Conservation (phyloP, 2,329 filamentous ascomycete genomes). For the Cercospora sesami region DNA sequence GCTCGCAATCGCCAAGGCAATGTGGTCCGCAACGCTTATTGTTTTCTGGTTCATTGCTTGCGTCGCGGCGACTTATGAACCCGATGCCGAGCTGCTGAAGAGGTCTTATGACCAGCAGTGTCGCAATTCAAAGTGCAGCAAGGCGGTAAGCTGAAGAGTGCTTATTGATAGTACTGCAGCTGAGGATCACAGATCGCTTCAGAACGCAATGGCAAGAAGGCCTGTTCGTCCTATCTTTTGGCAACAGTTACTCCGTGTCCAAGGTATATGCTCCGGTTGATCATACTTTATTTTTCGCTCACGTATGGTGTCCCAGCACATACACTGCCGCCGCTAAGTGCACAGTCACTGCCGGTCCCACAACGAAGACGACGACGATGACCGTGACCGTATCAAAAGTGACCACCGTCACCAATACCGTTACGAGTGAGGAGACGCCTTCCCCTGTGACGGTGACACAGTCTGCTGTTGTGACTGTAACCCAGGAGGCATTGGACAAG, state of each 20-base stretch:
- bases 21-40: background rate
- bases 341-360: background rate
- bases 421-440: background rate
- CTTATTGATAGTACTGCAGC: background rate
- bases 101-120: background rate
- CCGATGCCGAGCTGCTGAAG: background rate
- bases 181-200: background rate
- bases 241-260: background rate
- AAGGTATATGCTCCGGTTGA: background rate
- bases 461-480: background rate
- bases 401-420: background rate
- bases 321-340: background rate
- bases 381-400: background rate
- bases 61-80: background rate
- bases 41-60: background rate
- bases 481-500: background rate
- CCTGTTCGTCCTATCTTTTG: background rate
- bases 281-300: background rate
- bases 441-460: background rate
- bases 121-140: background rate
- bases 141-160: background rate
- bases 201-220: background rate
- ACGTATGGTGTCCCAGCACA: background rate
- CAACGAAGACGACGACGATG: background rate
- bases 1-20: background rate